A percentile compares a stretch with the other conserved stretches of the same genome.
phyloP scores from a whole-genome alignment of 306 rosid species.

The Vigna radiata region DNA sequence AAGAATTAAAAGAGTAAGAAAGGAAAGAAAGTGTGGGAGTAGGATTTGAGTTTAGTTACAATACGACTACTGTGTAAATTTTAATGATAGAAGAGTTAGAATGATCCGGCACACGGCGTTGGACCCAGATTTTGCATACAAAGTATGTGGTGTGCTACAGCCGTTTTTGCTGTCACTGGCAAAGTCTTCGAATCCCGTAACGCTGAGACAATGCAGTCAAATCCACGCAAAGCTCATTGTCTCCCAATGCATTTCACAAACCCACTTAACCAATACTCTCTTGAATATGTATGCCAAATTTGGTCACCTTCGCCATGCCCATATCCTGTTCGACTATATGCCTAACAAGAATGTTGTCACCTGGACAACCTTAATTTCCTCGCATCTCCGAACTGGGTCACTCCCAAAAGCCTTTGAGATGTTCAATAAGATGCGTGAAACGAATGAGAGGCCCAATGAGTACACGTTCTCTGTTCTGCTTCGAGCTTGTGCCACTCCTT shows the following conservation, averaged over 20 bases:
- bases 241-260: slow-evolving; percentile 50
- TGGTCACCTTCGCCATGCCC: slow-evolving; percentile 50
- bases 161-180: slow-evolving; percentile 48
- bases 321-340: slow-evolving; percentile 55
- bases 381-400: slow-evolving; percentile 52
- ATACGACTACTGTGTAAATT: no score
- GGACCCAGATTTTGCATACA: neutral
- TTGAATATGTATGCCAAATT: slow-evolving; percentile 45
- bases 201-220: slow-evolving; percentile 54
- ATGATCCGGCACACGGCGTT: no score
- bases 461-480: slow-evolving; percentile 54
- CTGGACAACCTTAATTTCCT: slow-evolving; percentile 62
- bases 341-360: slow-evolving; percentile 58
- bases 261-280: slow-evolving; percentile 57
- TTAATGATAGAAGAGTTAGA: no score
- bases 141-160: slow-evolving; percentile 3
- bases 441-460: slow-evolving; percentile 58
- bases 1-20: no score
- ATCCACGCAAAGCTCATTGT: slow-evolving; percentile 56
- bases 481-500: slow-evolving; percentile 50
- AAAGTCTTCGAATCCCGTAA: slow-evolving; percentile 40
- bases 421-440: slow-evolving; percentile 53
- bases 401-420: slow-evolving; percentile 47
- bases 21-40: no score
- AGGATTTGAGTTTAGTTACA: no score